Evolutionary conservation across 176 grass and related monocot genomes (phyloP).

Genomic region (Zoysia japonica): DNA sequence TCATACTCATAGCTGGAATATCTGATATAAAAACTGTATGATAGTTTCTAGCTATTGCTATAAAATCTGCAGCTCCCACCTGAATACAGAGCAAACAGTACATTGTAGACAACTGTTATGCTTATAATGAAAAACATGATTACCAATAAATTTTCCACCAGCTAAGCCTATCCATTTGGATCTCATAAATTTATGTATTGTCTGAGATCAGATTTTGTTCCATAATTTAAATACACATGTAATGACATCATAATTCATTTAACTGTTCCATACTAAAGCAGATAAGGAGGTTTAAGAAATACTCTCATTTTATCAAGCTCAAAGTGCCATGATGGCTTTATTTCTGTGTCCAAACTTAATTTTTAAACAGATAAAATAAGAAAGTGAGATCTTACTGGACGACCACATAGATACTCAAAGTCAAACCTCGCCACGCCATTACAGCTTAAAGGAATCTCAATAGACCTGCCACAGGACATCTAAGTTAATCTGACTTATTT

Average conservation of each 20-base stretch:
- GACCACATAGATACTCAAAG: slow-evolving; percentile 90
- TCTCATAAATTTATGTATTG: slow-evolving; percentile 6
- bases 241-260: slow-evolving; percentile 12
- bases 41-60: slow-evolving; percentile 87
- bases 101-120: background rate
- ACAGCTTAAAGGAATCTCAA: slow-evolving; percentile 95
- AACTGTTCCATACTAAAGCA: background rate
- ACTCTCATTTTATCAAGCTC: background rate
- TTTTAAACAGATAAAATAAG: slow-evolving; percentile 30
- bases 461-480: slow-evolving; percentile 51
- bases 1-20: slow-evolving; percentile 99
- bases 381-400: slow-evolving; percentile 67
- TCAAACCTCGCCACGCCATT: slow-evolving; percentile 77
- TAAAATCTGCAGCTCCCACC: slow-evolving; percentile 97
- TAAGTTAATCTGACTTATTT: slow-evolving; percentile 31
- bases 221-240: background rate
- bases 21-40: slow-evolving; percentile 92
- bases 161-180: background rate
- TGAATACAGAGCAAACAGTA: slow-evolving; percentile 43
- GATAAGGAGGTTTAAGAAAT: background rate
- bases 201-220: background rate
- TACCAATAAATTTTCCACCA: background rate
- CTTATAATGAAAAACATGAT: background rate
- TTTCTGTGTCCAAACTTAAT: background rate
- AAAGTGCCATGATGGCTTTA: background rate